These are phyloP conservation scores for Fraxinus greggii DNA, from an alignment of 305 asterid genomes.

Conservation along the genomic window DNA sequence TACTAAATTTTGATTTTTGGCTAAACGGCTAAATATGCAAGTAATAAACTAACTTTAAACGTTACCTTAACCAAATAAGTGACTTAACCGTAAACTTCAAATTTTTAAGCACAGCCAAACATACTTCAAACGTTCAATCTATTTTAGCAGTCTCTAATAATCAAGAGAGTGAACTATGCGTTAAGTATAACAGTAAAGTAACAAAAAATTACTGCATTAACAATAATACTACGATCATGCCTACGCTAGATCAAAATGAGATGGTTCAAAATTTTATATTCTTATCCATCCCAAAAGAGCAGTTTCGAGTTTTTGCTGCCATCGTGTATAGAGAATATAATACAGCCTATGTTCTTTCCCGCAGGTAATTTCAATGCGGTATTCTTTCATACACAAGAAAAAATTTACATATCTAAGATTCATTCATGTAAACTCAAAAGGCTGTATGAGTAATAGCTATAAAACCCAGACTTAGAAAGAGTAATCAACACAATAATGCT, in stretches of 20 bases:
- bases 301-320: background rate
- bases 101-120: no score
- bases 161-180: background rate
- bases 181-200: background rate
- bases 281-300: background rate
- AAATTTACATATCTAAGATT: background rate
- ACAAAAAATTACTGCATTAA: background rate
- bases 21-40: background rate
- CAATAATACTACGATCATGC: background rate
- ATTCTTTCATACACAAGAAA: background rate
- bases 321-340: background rate
- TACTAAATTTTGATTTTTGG: background rate
- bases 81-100: background rate
- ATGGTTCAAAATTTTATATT: background rate
- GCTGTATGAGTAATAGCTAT: background rate
- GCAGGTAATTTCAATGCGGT: background rate
- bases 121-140: background rate
- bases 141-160: background rate
- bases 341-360: background rate
- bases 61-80: no score
- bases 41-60: background rate
- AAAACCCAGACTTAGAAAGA: background rate
- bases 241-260: background rate
- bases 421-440: background rate
- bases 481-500: background rate